Percentiles rank a stretch among this genome's conserved stretches.
phyloP scores from a whole-genome alignment of 2,329 filamentous ascomycete genomes.

The Thermothelomyces thermophilus region DNA sequence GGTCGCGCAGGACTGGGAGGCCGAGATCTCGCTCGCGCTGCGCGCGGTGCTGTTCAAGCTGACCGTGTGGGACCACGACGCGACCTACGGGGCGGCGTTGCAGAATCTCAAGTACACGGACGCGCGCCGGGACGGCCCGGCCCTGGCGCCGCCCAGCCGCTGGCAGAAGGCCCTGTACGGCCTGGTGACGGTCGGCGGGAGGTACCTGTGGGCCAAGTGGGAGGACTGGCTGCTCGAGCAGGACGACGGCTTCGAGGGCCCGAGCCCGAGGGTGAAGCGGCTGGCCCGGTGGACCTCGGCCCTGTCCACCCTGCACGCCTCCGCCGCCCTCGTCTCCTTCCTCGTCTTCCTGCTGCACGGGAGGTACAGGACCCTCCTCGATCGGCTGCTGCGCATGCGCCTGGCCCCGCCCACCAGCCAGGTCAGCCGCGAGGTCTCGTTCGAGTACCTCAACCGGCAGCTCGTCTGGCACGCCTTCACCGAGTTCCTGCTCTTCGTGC shows the following conservation, averaged over 20 bases:
- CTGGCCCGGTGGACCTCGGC: constrained; percentile 65
- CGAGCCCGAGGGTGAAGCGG: constrained; percentile 42
- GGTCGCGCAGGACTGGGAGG: constrained; percentile 78
- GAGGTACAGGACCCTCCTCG: constrained; percentile 82
- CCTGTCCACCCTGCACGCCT: constrained; percentile 67
- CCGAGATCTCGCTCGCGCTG: constrained; percentile 74
- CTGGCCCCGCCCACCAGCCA: constrained; percentile 79
- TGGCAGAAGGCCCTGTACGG: constrained; percentile 84
- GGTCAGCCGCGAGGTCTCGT: constrained; percentile 85
- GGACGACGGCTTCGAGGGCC: constrained; percentile 66
- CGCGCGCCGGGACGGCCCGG: constrained; percentile 58
- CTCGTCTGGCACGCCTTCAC: constrained; percentile 99
- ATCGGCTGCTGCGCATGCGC: constrained; percentile 75
- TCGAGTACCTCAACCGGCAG: constrained; percentile 95
- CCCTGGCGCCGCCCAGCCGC: constrained; percentile 63
- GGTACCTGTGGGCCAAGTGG: constrained; percentile 89
- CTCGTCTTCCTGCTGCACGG: constrained; percentile 87
- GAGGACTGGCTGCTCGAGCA: constrained; percentile 75
- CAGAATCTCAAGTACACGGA: constrained; percentile 90
- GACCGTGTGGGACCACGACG: constrained; percentile 92
- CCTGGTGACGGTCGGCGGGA: constrained; percentile 74
- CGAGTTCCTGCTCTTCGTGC: constrained; percentile 91
- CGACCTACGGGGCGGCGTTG: constrained; percentile 86
- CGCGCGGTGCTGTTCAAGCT: constrained; percentile 85
- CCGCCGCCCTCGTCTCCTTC: constrained; percentile 78